These are phyloP conservation scores for Pecoramyces ruminantium DNA, from an alignment of 192 early-diverging fungal species.

Conservation along the genomic window DNA sequence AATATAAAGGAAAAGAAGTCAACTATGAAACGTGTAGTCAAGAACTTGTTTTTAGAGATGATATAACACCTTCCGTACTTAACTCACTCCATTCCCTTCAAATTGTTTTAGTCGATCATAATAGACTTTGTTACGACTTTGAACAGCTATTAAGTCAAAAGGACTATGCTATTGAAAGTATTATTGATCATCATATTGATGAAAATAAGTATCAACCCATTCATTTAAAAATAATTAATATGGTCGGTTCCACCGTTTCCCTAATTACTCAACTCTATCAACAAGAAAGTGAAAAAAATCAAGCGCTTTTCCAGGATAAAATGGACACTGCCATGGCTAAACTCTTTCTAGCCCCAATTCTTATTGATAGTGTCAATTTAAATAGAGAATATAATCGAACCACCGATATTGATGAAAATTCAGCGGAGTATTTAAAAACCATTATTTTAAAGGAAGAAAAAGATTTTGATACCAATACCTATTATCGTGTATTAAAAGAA, in stretches of 20 bases:
- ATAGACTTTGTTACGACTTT: background rate
- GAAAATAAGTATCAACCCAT: background rate
- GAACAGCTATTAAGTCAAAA: background rate
- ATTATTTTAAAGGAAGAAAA: background rate
- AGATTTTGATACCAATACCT: background rate
- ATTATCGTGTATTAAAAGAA: background rate
- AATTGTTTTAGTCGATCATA: background rate
- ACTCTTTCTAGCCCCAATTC: background rate
- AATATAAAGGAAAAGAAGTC: background rate
- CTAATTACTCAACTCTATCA: background rate
- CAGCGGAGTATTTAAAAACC: background rate
- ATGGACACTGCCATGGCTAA: background rate
- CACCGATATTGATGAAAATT: background rate
- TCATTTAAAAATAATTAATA: background rate
- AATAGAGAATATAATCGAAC: background rate
- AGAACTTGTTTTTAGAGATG: background rate
- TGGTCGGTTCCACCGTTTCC: background rate
- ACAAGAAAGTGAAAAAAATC: background rate
- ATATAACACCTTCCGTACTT: background rate
- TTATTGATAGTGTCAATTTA: background rate
- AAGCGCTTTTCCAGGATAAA: background rate
- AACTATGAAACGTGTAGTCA: background rate
- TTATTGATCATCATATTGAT: background rate
- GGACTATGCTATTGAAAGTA: background rate
- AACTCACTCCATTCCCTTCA: background rate